These are phyloP conservation scores for Pleurotus cornucopiae DNA, from an alignment of 768 basidiomycete species.

Conservation along the genomic window DNA sequence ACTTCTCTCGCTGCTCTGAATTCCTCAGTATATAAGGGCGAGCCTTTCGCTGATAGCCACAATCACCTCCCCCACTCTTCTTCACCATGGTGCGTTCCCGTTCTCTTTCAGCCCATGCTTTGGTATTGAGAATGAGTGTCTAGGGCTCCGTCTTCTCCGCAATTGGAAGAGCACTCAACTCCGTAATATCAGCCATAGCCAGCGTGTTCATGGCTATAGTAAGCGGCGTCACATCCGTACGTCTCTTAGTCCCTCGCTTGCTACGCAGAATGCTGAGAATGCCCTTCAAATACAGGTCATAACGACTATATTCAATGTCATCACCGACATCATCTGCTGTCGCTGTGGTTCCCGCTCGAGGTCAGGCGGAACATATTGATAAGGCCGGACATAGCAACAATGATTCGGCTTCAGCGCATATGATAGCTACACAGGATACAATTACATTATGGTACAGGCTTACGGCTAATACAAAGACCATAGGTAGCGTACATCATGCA, in stretches of 20 bases:
- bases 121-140: background rate
- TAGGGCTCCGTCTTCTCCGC: slow-evolving; percentile 41
- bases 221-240: slow-evolving; percentile 31
- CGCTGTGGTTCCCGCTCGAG: slow-evolving; percentile 23
- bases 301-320: slow-evolving; percentile 59
- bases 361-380: background rate
- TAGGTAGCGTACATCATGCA: background rate
- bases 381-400: too few species aligned
- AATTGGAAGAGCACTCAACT: slow-evolving; percentile 35
- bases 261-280: background rate
- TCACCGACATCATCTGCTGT: slow-evolving; percentile 50
- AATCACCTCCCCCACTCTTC: background rate
- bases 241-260: slow-evolving; percentile 7
- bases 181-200: slow-evolving; percentile 37
- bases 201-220: slow-evolving; percentile 36
- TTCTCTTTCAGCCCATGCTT: background rate
- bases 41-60: background rate
- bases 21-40: background rate
- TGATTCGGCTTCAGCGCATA: too few species aligned
- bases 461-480: background rate
- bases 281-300: slow-evolving; percentile 38
- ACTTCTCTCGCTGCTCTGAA: background rate
- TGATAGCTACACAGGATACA: background rate
- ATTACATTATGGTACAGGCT: background rate
- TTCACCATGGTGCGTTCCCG: background rate